Conservation (phyloP, 2,329 filamentous ascomycete species). For the Trichoderma arundinaceum region DNA sequence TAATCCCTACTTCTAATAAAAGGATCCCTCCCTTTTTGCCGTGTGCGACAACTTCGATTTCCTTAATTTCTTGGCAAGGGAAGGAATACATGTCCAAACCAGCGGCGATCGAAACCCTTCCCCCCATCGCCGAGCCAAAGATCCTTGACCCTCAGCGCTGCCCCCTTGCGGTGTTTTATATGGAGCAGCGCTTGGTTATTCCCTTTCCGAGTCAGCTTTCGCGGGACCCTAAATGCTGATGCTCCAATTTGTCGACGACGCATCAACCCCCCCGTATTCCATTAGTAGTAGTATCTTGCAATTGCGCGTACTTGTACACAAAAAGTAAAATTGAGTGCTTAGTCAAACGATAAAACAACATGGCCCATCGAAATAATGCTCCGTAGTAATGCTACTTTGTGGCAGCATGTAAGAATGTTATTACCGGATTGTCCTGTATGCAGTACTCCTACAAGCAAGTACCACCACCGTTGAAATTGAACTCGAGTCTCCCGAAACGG, state of each 20-base stretch:
- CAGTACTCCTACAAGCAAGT: too few species aligned
- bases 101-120: conserved; percentile 11
- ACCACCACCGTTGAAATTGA: too few species aligned
- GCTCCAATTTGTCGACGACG: not conserved
- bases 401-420: too few species aligned
- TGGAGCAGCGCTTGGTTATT: not conserved
- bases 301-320: too few species aligned
- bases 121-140: conserved; percentile 7
- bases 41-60: not conserved
- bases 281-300: not conserved
- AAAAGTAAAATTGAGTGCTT: too few species aligned
- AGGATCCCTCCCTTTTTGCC: not conserved
- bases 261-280: not conserved
- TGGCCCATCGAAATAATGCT: too few species aligned
- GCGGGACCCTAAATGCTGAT: conserved; percentile 16
- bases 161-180: not conserved
- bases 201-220: conserved; percentile 5
- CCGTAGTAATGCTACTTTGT: too few species aligned
- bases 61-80: conserved; percentile 26
- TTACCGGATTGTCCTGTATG: too few species aligned
- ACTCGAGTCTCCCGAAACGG: too few species aligned
- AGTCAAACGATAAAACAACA: too few species aligned
- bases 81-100: not conserved
- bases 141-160: conserved; percentile 1
- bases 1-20: not conserved